Evolutionary conservation across 2,329 filamentous ascomycete species (phyloP), one percentile per base, ranked within the genome.

Genomic region (Sclerotiophoma versabilis): DNA sequence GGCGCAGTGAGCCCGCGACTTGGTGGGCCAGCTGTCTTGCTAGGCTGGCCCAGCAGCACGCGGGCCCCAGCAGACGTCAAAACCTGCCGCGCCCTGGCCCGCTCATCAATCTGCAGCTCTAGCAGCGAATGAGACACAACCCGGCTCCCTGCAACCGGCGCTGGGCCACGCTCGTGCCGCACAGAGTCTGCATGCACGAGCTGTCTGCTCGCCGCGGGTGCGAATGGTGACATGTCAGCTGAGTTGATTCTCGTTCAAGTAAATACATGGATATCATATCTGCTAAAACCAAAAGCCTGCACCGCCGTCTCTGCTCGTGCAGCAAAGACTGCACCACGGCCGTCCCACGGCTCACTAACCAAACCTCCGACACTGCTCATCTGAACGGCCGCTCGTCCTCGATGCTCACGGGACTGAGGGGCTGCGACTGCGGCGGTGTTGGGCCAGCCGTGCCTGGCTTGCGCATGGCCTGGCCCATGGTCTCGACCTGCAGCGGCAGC

Each of bases 381-480:
- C 63, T 70, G 58, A 74, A 74, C 32, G 69, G 59, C 66, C 46
- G 58, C 58, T 48, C 66, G 32, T 77, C 73, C 42, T 77, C 77
- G 17, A 74, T 59, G 49, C 71, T 73, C 41, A 70, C 70, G 29
- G 75, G 72, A 49, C 74, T 75, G 58, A 75, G 54, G n/a, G 75
- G 73, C 62, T 76, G 74, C 33, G 69, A 75, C 22, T 70, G 63
- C 43, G 68, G 66, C 29, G 78, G 77, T 32, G 80, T 77, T 52
- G 97, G 77, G 71, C 97, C 93, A 15, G 89, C 86, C 75, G 92
- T 96, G 37, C 87, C 91, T 12, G 92, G 96, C 74, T 91, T 88
- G 70, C 90, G 83, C 69, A 97, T 79, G 14, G 92, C 93, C 76
- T 97, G 92, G 46, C 88, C 84, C 93, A 97, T 96, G 4, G 93